Evolutionary conservation across 306 rosid species (phyloP).

Genomic region (Malus sylvestris): DNA sequence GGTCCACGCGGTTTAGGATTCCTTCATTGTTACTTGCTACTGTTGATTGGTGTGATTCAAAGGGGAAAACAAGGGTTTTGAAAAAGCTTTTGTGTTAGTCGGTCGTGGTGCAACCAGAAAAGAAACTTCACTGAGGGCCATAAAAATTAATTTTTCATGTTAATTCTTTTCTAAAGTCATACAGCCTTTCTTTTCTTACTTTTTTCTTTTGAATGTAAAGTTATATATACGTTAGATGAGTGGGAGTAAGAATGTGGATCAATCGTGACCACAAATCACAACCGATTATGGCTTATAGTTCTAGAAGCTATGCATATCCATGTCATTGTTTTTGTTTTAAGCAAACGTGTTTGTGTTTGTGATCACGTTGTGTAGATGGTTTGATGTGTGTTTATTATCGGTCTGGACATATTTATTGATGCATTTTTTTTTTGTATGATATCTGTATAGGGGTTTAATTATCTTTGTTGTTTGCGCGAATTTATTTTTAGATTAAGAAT

Average conservation of each 20-base stretch:
- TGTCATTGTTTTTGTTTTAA: no score
- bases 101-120: slow-evolving; percentile 1
- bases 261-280: slow-evolving; percentile 1
- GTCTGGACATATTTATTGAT: no score
- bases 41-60: background rate
- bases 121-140: background rate
- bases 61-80: background rate
- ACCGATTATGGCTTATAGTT: background rate
- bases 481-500: no score
- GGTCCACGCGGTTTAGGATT: background rate
- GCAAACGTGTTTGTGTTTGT: no score
- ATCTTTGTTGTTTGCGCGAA: no score
- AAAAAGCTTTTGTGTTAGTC: background rate
- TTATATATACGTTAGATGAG: background rate
- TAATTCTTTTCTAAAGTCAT: background rate
- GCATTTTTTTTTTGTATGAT: no score
- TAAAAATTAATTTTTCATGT: background rate
- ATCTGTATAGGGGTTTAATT: no score
- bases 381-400: no score
- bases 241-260: slow-evolving; percentile 1
- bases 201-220: background rate
- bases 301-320: slow-evolving; percentile 8
- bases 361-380: no score
- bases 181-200: background rate
- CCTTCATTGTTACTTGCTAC: background rate